These are phyloP conservation scores for Thermothielavioides terrestris DNA, from an alignment of 495 filamentous ascomycete genomes.

Conservation along the genomic window DNA sequence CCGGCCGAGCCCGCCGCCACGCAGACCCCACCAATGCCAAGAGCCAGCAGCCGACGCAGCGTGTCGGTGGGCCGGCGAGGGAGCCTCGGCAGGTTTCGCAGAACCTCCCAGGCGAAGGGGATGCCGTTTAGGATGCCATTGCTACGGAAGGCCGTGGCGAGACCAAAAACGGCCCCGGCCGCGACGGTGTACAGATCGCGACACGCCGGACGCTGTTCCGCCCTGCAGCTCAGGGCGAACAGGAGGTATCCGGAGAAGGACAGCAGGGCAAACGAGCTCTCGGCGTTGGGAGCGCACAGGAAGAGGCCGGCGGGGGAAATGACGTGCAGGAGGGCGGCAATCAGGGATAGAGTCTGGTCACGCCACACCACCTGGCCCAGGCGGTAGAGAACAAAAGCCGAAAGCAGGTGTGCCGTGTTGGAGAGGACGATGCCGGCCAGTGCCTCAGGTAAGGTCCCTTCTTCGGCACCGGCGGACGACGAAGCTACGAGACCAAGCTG, in stretches of 20 bases:
- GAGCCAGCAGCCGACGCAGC: conserved; percentile 42
- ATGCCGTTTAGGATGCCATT: conserved; percentile 84
- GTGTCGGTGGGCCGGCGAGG: conserved; percentile 13
- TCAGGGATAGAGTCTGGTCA: conserved; percentile 45
- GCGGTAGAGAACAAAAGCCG: conserved; percentile 60
- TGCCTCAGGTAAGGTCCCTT: conserved; percentile 16
- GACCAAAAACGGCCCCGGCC: conserved; percentile 59
- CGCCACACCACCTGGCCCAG: conserved; percentile 42
- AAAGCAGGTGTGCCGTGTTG: conserved; percentile 63
- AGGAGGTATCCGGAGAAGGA: conserved; percentile 64
- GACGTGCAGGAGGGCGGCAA: conserved; percentile 65
- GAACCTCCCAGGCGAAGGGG: conserved; percentile 35
- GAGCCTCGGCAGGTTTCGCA: conserved; percentile 44
- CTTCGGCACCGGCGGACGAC: background rate
- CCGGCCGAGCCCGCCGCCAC: conserved; percentile 56
- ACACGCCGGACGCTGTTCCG: background rate
- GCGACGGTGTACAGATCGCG: conserved; percentile 44
- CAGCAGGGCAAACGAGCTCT: conserved; percentile 70
- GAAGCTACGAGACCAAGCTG: conserved; percentile 3
- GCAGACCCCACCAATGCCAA: conserved; percentile 56
- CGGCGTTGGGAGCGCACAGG: conserved; percentile 77
- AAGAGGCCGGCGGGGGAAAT: conserved; percentile 84
- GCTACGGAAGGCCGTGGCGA: conserved; percentile 67
- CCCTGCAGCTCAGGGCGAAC: conserved; percentile 50
- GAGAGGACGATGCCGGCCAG: conserved; percentile 55